phyloP scores from a whole-genome alignment of 2,329 filamentous ascomycete genomes.

The Pleurostoma richardsiae region DNA sequence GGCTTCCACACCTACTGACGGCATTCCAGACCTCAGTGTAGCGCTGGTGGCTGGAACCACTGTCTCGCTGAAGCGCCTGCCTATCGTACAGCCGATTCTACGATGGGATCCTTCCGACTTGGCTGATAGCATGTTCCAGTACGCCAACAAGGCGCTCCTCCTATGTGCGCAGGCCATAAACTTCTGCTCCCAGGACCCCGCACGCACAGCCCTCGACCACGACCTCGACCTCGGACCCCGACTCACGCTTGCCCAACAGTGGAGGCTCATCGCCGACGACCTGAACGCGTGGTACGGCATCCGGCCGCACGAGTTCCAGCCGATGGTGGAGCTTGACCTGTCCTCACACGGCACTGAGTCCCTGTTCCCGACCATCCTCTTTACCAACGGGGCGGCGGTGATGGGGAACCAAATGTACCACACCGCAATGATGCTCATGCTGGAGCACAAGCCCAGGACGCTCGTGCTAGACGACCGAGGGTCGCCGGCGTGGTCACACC shows the following conservation, averaged over 20 bases:
- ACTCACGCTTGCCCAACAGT: conserved; percentile 15
- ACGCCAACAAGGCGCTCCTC: conserved; percentile 18
- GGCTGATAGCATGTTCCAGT: conserved; percentile 12
- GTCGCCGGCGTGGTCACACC: conserved; percentile 29
- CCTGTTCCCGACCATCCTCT: conserved; percentile 28
- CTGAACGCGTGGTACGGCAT: conserved; percentile 24
- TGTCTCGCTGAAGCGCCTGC: conserved; percentile 12
- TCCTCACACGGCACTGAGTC: conserved; percentile 13
- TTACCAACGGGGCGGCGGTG: conserved; percentile 33
- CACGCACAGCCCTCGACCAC: neutral
- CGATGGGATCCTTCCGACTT: conserved; percentile 4
- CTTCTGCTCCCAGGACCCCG: conserved; percentile 21
- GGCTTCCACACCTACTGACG: neutral
- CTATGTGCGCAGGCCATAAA: conserved; percentile 28
- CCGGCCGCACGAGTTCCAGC: conserved; percentile 23
- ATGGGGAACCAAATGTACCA: conserved; percentile 51
- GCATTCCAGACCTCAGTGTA: conserved; percentile 18
- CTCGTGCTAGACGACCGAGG: conserved; percentile 22
- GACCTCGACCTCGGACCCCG: neutral
- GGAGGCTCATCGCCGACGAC: conserved; percentile 23
- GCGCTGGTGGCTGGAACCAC: conserved; percentile 18
- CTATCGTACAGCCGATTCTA: neutral
- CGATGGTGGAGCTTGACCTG: conserved; percentile 24
- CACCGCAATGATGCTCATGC: conserved; percentile 45
- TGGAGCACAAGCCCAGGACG: conserved; percentile 44